Base-by-base conservation (phyloP, 176 grass and related monocot genomes). In the Rhynchospora tenuis region DNA sequence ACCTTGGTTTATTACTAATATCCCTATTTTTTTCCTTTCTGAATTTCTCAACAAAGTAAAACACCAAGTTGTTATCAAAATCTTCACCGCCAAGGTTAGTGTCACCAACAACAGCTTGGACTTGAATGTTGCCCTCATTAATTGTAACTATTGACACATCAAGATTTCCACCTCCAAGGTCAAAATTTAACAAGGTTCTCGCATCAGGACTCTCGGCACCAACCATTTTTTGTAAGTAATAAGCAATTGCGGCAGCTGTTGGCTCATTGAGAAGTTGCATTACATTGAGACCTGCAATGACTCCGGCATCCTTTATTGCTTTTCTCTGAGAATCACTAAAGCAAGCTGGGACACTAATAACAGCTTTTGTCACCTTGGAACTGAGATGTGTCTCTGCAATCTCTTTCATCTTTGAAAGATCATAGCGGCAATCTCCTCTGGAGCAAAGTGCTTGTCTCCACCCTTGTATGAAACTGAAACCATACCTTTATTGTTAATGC, bases 71-170 rank as follows among this genome's bases (percentile, higher is more conserved):
- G n/a, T 59, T 81, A 9, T 81, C 59, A 47, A 81, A 64, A 15
- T 81, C 79, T 63, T 81, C 59, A 81, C 79, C 79, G 13, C 79
- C 79, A 20, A 81, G 12, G 23, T 81, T 81, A 65, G 38, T 81
- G 8, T 81, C 79, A 16, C 79, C 59, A 64, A 9, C 42, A 65
- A 81, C 59, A 51, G 59, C n/a, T 4, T 23, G 7, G 10, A 81
- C 79, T 26, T 44, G 22, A 65, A 81, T 48, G 33, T 11, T 81
- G 2, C 57, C 79, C 1, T 81, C 7, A 31, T 19, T 51, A 26
- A 81, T 64, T 20, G 1, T 47, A 16, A 81, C 0, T 50, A 81
- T 31, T 1, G 79, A 81, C 19, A 81, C 79, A 47, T 81, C 79
- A 46, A 81, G 43, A 26, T 20, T 50, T 56, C 79, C 79, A 63